Base-by-base conservation (phyloP, 73 alveolate genomes). In the Paramecium bursaria region DNA sequence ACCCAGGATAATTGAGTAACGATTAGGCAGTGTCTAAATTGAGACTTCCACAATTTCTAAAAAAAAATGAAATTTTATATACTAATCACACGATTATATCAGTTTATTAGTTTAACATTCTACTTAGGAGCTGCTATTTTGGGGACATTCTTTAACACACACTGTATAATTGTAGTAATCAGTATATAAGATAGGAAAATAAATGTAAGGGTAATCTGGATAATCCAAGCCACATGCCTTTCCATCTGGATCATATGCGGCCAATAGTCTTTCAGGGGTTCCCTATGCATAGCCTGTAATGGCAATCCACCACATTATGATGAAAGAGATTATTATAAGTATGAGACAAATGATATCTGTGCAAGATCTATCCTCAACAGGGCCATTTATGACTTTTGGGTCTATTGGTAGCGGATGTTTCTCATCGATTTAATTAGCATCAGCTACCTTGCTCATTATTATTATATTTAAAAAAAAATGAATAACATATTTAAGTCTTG, bases 301-400 rank as follows among this genome's bases (percentile, higher is more conserved):
- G 14, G 82, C 82, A 35, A 67, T n/a, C n/a, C n/a, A 50, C 95
- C 95, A 92, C 75, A 93, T 98, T 27, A 89, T 48, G 21, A 92
- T 46, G 92, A 95, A 97, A 11, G 82, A 67, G 27, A 92, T 67
- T 23, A 94, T 42, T 86, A 95, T 95, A 73, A 94, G 57, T 51
- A 94, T 74, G 86, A 95, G 94, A 86, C 96, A 92, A 48, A 95
- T 54, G 46, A 90, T 76, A 87, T 97, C 99, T 22, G 99, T 93
- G 89, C 98, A 95, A 55, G 88, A 79, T 61, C 99, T 90, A 52
- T 95, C 97, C 74, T 88, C 93, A 48, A 89, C 52, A 26, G 98
- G 98, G n/a, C 99, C 99, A 52, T 92, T 88, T 55, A 75, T 74
- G 35, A 91, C 61, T 55, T 57, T 29, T 33, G 53, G 35, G 44